Evolutionary conservation across 352 stramenopile genomes (phyloP).

Genomic region (Elongisporangium prolatum): DNA sequence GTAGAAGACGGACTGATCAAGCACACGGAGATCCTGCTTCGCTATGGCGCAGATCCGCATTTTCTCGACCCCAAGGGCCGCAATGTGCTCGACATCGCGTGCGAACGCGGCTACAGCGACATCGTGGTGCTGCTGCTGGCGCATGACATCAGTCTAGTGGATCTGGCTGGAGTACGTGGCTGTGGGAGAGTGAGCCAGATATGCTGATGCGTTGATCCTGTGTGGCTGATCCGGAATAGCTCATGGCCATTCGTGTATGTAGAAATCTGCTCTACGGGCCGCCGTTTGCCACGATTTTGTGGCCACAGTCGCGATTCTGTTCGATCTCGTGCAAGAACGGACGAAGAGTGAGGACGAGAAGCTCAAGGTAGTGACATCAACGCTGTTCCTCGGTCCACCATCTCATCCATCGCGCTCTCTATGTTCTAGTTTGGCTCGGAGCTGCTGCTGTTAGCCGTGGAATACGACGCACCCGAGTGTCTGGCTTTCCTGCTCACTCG

Average conservation of each 20-base stretch:
- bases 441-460: slow-evolving; percentile 4
- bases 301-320: neutral
- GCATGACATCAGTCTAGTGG: neutral
- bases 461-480: slow-evolving; percentile 5
- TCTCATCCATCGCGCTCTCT: neutral
- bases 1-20: slow-evolving; percentile 37
- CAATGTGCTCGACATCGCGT: slow-evolving; percentile 32
- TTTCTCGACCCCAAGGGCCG: slow-evolving; percentile 19
- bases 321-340: neutral
- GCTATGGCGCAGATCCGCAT: slow-evolving; percentile 22
- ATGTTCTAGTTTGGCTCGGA: slow-evolving; percentile 1
- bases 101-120: slow-evolving; percentile 33
- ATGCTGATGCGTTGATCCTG: neutral
- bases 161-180: neutral
- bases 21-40: slow-evolving; percentile 40
- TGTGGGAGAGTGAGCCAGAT: neutral
- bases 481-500: slow-evolving; percentile 1
- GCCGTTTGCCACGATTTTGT: neutral
- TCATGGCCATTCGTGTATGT: neutral
- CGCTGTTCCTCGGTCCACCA: too few relatives aligned
- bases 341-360: neutral
- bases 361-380: neutral
- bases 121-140: slow-evolving; percentile 25
- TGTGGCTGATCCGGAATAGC: too few relatives aligned
- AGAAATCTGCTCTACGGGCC: neutral